Percentiles rank a stretch among this genome's conserved stretches.
Conservation (phyloP, 2,329 filamentous ascomycete species). For the Colletotrichum tropicale region DNA sequence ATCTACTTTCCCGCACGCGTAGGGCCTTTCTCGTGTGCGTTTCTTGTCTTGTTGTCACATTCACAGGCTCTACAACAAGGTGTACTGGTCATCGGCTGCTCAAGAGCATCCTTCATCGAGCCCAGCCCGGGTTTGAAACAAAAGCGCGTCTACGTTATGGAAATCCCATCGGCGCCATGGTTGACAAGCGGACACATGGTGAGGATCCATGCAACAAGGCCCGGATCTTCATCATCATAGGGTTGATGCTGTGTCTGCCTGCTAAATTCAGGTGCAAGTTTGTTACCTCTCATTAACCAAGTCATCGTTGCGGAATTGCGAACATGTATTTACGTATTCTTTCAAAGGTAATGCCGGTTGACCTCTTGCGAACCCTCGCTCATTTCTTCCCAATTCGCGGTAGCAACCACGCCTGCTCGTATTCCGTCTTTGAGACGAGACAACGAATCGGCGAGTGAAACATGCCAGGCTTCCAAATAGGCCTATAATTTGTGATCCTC, state of each 20-base stretch:
- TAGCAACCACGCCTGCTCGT: not conserved
- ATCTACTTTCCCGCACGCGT: not conserved
- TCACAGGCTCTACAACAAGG: not conserved
- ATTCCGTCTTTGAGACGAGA: not conserved
- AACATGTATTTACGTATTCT: not conserved
- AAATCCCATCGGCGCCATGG: not conserved
- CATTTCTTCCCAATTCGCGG: not conserved
- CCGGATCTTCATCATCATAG: not conserved
- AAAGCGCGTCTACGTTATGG: not conserved
- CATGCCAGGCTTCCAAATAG: not conserved
- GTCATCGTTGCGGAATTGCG: not conserved
- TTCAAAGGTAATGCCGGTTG: not conserved
- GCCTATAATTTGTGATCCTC: not conserved
- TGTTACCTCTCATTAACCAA: not conserved
- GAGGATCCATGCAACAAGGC: not conserved
- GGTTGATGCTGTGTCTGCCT: not conserved
- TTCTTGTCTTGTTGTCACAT: not conserved
- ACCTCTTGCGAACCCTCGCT: not conserved
- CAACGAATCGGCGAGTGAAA: not conserved
- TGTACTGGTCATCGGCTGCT: not conserved
- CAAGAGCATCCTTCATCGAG: not conserved
- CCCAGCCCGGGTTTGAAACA: not conserved
- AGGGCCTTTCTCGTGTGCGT: not conserved
- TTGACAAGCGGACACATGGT: not conserved
- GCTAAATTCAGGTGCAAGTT: not conserved